Base-by-base conservation (phyloP, 345 rosid species). In the Carallia brachiata region DNA sequence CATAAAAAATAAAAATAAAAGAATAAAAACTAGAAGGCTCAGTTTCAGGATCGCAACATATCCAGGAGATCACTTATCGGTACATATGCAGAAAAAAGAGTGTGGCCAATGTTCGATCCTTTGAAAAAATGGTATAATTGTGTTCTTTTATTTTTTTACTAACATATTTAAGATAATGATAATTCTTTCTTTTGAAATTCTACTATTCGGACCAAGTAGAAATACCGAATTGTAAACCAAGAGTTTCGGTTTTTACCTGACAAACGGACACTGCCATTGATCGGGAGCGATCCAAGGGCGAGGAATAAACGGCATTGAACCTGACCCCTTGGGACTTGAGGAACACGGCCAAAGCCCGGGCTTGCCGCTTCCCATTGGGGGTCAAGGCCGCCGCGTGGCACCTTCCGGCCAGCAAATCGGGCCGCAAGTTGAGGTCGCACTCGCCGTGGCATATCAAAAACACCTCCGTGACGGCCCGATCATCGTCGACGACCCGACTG, bases 291-390 rank as follows among this genome's bases (percentile, higher is more conserved):
- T 84, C 94, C 75, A 93, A 34, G 19, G 98, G 97, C 12, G 97
- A 91, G 6, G 91, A 87, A 60, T 77, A 88, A 66, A 89, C 94
- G 5, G 87, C 86, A 64, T 66, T 77, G 75, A 93, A 93, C 67
- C 91, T 77, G 34, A 93, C 80, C 5, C 96, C 86, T n/a, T 89
- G 91, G 0, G 97, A 89, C 65, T 86, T 91, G 55, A 93, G 78
- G 80, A 89, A 84, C 28, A 91, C 97, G 18, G 97, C 91, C 77
- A 93, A 81, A 47, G 97, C 98, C 80, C 98, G 88, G 7, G 96
- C 97, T 74, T 93, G 98, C 64, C 97, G 87, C 77, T 88, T 80
- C 69, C 98, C 98, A 4, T 84, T 91, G 5, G 80, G 70, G 7
- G 97, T 93, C 72, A 91, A 80, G 5, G 83, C 83, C 16, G 89